These are phyloP conservation scores for Chimonanthus praecox DNA, from an alignment of 164 flowering plant genomes.

Conservation along the genomic window DNA sequence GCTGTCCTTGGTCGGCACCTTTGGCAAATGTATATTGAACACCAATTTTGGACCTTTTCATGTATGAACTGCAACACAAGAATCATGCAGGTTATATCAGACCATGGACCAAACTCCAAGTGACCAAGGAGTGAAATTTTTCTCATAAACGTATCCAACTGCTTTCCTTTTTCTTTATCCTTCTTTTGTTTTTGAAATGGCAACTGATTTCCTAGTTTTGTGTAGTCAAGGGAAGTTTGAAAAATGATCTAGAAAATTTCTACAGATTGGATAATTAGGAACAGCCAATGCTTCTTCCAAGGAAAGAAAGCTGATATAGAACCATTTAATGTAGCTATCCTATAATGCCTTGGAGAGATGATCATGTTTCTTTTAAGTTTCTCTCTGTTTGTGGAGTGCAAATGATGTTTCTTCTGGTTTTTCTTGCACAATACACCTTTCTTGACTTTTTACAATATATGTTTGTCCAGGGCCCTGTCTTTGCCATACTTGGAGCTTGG, in stretches of 20 bases:
- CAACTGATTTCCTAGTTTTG: background rate
- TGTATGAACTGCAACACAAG: background rate
- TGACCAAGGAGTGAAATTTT: no score
- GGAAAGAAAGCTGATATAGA: background rate
- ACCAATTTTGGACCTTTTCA: background rate
- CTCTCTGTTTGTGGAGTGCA: background rate
- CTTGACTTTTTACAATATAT: background rate
- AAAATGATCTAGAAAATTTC: background rate
- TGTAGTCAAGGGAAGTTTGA: background rate
- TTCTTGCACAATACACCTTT: background rate
- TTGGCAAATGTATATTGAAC: background rate
- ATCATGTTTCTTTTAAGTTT: background rate
- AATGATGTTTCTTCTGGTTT: background rate
- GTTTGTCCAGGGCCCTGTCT: constrained; percentile 56
- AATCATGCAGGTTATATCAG: no score
- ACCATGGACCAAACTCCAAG: background rate
- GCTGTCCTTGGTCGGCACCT: background rate
- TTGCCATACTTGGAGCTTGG: constrained; percentile 74
- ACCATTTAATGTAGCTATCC: background rate
- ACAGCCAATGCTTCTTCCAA: background rate
- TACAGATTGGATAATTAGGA: background rate
- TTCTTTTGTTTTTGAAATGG: no score
- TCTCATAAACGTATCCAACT: no score
- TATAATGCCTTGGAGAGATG: background rate
- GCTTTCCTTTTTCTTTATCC: no score